Percentiles rank a stretch among this genome's conserved stretches.
Evolutionary conservation across 371 early-diverging fungal species (phyloP).

Genomic region (Mucor piriformis): DNA sequence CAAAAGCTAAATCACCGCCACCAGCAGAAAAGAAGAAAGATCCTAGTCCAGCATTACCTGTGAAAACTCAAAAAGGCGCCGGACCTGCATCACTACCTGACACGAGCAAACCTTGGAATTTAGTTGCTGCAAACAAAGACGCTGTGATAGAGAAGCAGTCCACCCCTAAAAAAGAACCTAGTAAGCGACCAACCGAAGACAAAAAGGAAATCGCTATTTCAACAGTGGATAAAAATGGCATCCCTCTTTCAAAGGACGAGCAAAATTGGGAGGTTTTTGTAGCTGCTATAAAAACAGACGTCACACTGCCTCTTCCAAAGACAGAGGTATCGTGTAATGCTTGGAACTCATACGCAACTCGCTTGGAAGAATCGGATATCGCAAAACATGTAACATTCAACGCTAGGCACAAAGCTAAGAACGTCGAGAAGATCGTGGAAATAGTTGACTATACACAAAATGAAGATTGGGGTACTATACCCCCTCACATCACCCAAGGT

Average conservation of each 20-base stretch:
- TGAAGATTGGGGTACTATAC: constrained; percentile 12
- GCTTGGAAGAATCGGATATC: constrained; percentile 4
- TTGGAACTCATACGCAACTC: constrained; percentile 24
- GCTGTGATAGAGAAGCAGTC: neutral
- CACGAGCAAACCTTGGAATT: constrained; percentile 23
- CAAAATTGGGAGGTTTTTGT: constrained; percentile 28
- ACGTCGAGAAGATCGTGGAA: neutral
- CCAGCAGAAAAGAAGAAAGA: neutral
- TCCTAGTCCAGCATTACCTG: neutral
- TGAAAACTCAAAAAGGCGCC: neutral
- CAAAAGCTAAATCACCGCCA: neutral
- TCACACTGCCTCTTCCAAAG: neutral
- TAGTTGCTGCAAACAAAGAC: constrained; percentile 19
- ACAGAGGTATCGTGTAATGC: neutral
- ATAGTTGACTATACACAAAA: constrained; percentile 2
- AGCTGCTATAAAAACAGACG: neutral
- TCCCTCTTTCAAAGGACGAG: constrained; percentile 20
- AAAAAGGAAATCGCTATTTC: neutral
- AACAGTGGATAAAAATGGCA: neutral
- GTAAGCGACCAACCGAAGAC: neutral
- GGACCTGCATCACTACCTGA: constrained; percentile 1
- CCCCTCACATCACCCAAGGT: neutral
- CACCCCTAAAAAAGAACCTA: neutral
- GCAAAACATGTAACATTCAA: neutral
- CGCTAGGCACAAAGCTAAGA: neutral